A percentile compares a stretch with the other conserved stretches of the same genome.
phyloP scores from a whole-genome alignment of 352 stramenopile species.

The Phytophthora cactorum region DNA sequence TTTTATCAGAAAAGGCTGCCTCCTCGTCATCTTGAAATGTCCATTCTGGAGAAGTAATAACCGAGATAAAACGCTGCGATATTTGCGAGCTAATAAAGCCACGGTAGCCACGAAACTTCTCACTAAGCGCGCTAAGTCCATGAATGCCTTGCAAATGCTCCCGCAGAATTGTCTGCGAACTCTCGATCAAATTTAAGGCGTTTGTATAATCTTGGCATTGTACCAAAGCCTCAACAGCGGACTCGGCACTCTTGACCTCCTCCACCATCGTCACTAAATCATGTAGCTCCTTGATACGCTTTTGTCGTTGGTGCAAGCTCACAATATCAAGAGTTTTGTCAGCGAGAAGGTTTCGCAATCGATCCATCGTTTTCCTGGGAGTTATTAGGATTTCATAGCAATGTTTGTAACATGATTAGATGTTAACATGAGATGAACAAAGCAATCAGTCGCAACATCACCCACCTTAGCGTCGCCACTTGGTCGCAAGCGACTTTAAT shows the following conservation, averaged over 20 bases:
- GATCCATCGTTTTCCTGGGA: slow-evolving; percentile 80
- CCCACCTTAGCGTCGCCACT: slow-evolving; percentile 75
- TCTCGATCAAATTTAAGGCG: slow-evolving; percentile 81
- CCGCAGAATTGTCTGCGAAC: slow-evolving; percentile 64
- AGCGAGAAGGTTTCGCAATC: slow-evolving; percentile 76
- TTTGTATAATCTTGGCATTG: slow-evolving; percentile 87
- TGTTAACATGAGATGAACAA: slow-evolving; percentile 8
- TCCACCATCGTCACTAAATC: slow-evolving; percentile 87
- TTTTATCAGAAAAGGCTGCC: slow-evolving; percentile 21
- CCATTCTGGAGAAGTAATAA: slow-evolving; percentile 84
- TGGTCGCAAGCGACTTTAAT: slow-evolving; percentile 82
- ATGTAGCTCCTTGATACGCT: slow-evolving; percentile 81
- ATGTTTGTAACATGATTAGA: background rate
- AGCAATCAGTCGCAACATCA: background rate
- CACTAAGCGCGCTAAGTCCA: slow-evolving; percentile 66
- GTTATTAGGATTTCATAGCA: background rate
- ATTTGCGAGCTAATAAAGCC: slow-evolving; percentile 81
- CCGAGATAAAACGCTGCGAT: slow-evolving; percentile 78
- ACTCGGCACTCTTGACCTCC: slow-evolving; percentile 84
- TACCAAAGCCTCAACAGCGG: slow-evolving; percentile 81
- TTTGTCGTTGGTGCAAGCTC: slow-evolving; percentile 83
- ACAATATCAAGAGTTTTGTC: slow-evolving; percentile 90
- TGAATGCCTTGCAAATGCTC: slow-evolving; percentile 83
- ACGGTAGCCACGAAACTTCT: slow-evolving; percentile 80
- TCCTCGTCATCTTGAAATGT: slow-evolving; percentile 74